Conservation (phyloP, 2,329 filamentous ascomycete species). For the Pezicula carpinea region DNA sequence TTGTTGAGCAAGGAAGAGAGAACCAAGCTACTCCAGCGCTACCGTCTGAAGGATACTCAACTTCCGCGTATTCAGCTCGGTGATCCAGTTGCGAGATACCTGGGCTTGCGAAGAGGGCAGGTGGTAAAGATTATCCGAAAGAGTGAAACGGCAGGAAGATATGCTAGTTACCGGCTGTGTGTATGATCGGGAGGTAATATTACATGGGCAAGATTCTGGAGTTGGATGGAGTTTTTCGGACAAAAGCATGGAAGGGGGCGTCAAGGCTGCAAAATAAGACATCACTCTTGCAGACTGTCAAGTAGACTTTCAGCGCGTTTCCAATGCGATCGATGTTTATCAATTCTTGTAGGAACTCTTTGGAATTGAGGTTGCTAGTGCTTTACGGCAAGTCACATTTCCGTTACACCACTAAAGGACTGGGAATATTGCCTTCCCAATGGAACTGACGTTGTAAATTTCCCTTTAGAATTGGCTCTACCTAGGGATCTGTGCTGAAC, state of each 20-base stretch:
- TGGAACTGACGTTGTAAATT: too few relatives aligned
- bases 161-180: constrained; percentile 84
- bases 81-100: constrained; percentile 88
- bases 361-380: too few relatives aligned
- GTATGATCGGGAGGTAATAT: constrained; percentile 37
- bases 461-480: too few relatives aligned
- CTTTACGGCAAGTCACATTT: too few relatives aligned
- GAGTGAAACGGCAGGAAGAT: constrained; percentile 91
- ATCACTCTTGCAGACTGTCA: too few relatives aligned
- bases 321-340: too few relatives aligned
- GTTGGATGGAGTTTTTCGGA: constrained; percentile 6
- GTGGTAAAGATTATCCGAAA: constrained; percentile 98
- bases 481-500: too few relatives aligned
- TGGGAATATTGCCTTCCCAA: too few relatives aligned
- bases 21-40: constrained; percentile 75
- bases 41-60: constrained; percentile 96
- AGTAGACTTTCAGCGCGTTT: too few relatives aligned
- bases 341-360: too few relatives aligned
- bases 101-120: constrained; percentile 84
- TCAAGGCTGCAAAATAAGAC: constrained; percentile 4
- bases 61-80: constrained; percentile 85
- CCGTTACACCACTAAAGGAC: too few relatives aligned
- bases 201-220: neutral
- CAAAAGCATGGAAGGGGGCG: constrained; percentile 17
- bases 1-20: constrained; percentile 90